phyloP scores from a whole-genome alignment of 129 eudicot species.

The carrot (Daucus carota) region DNA sequence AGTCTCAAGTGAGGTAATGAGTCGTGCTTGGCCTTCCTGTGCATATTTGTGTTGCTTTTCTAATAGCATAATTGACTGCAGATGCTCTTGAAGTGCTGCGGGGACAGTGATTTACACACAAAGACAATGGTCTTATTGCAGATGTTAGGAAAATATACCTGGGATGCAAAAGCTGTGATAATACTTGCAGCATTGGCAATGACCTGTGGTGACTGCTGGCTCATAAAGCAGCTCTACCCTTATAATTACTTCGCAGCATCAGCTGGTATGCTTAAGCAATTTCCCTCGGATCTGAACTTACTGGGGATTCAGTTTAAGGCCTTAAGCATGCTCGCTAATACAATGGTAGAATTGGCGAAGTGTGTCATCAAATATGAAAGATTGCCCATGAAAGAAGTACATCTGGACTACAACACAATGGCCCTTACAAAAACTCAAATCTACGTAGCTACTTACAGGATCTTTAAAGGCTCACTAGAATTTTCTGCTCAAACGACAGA shows the following conservation, averaged over 20 bases:
- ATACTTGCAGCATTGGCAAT: constrained; percentile 36
- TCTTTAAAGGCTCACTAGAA: constrained; percentile 34
- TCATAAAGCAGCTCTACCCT: constrained; percentile 24
- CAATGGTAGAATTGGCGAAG: constrained; percentile 28
- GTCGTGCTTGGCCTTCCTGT: constrained; percentile 4
- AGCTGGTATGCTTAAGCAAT: constrained; percentile 21
- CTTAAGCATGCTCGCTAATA: constrained; percentile 20
- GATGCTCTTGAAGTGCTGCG: constrained; percentile 38
- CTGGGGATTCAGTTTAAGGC: constrained; percentile 27
- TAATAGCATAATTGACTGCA: constrained; percentile 21
- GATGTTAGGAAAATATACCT: constrained; percentile 34
- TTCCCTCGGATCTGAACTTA: constrained; percentile 13
- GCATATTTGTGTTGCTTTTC: neutral
- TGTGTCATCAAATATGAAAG: constrained; percentile 25
- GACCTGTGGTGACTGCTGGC: constrained; percentile 35
- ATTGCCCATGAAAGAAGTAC: constrained; percentile 19
- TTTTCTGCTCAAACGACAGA: constrained; percentile 35
- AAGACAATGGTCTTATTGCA: constrained; percentile 43
- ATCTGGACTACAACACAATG: constrained; percentile 21
- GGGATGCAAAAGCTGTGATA: constrained; percentile 43
- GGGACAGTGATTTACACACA: constrained; percentile 27
- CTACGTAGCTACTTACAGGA: constrained; percentile 40
- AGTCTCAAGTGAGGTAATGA: constrained; percentile 53
- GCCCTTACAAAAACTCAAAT: constrained; percentile 25
- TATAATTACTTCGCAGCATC: constrained; percentile 27